These are phyloP conservation scores for Fusarium sublunatum DNA, from an alignment of 2,329 filamentous ascomycete genomes.

Conservation along the genomic window DNA sequence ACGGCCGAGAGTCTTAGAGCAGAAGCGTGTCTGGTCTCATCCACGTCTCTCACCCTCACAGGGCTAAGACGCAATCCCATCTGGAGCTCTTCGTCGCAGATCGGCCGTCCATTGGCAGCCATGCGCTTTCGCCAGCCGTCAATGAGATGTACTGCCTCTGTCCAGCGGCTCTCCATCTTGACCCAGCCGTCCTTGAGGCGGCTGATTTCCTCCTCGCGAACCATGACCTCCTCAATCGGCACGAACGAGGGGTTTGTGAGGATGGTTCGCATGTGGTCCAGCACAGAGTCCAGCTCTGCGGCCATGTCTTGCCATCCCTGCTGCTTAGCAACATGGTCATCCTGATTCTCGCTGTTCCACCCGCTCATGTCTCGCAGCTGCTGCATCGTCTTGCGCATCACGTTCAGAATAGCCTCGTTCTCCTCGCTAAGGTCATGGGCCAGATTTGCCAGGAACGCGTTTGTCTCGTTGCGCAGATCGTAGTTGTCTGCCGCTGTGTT, in stretches of 20 bases:
- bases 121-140: constrained; percentile 91
- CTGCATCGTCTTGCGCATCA: constrained; percentile 77
- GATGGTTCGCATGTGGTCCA: constrained; percentile 84
- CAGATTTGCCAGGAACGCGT: constrained; percentile 86
- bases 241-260: constrained; percentile 97
- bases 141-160: constrained; percentile 89
- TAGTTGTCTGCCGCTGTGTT: constrained; percentile 61
- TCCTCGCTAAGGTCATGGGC: constrained; percentile 89
- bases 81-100: constrained; percentile 75
- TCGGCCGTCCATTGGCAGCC: constrained; percentile 73
- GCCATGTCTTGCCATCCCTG: constrained; percentile 73
- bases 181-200: constrained; percentile 88
- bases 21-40: constrained; percentile 56
- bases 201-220: constrained; percentile 91
- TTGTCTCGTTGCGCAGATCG: constrained; percentile 86
- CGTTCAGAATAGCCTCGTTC: constrained; percentile 81
- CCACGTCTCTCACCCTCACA: constrained; percentile 64
- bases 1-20: constrained; percentile 58
- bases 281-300: constrained; percentile 77
- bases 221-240: constrained; percentile 90
- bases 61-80: constrained; percentile 74
- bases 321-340: constrained; percentile 50
- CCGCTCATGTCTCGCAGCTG: constrained; percentile 78
- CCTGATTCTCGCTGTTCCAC: constrained; percentile 54
- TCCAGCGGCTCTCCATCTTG: constrained; percentile 92